These are phyloP conservation scores for Heritiera fomes DNA, from an alignment of 345 rosid species.

Conservation along the genomic window DNA sequence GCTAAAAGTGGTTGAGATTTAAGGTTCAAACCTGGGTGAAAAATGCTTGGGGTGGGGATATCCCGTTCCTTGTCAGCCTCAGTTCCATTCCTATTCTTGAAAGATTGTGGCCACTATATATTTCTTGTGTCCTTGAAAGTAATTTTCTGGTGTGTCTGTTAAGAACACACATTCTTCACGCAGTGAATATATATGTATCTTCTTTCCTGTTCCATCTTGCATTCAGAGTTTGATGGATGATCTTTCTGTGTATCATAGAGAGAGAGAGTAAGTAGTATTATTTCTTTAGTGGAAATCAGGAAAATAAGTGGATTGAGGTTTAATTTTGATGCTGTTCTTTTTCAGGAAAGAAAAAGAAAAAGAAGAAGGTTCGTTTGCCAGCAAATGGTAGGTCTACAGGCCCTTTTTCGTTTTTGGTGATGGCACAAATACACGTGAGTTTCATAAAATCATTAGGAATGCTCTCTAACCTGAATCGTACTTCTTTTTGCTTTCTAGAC, in stretches of 20 bases:
- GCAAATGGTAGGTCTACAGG: slow-evolving; percentile 44
- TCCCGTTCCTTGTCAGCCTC: background rate
- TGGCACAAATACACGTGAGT: background rate
- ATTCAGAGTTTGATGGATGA: background rate
- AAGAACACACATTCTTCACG: background rate
- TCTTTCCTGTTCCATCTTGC: background rate
- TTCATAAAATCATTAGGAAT: slow-evolving; percentile 2
- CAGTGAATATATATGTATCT: background rate
- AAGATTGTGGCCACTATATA: background rate
- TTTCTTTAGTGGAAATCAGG: slow-evolving; percentile 8
- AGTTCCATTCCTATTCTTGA: background rate
- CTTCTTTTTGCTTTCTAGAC: slow-evolving; percentile 44
- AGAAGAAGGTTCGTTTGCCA: slow-evolving; percentile 71
- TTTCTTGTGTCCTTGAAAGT: background rate
- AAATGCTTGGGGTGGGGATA: background rate
- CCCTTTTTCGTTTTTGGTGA: background rate
- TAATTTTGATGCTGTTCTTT: slow-evolving; percentile 21
- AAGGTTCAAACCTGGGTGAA: slow-evolving; percentile 6
- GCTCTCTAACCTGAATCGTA: background rate
- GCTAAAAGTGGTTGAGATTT: background rate
- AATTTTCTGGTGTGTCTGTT: background rate
- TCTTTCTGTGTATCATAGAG: background rate
- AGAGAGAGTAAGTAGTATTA: slow-evolving; percentile 1
- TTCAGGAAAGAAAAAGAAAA: slow-evolving; percentile 79
- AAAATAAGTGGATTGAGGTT: slow-evolving; percentile 2